These are phyloP conservation scores for Podospora fimiseda DNA, from an alignment of 495 filamentous ascomycete species.

Conservation along the genomic window DNA sequence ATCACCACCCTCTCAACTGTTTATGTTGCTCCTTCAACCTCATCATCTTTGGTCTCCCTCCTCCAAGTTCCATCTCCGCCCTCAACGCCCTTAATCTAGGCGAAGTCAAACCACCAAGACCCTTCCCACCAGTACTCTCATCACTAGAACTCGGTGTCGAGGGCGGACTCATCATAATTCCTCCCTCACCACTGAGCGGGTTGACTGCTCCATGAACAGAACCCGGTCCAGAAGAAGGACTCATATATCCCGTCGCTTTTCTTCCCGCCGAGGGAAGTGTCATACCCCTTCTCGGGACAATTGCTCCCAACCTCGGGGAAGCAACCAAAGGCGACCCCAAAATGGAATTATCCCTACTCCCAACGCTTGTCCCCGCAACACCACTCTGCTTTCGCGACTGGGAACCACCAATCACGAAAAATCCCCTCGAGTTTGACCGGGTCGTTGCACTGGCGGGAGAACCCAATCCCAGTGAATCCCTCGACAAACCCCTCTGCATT, in stretches of 20 bases:
- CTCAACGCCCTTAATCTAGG: background rate
- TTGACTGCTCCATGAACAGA: background rate
- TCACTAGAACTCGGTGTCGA: background rate
- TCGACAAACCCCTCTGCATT: background rate
- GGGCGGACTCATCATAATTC: background rate
- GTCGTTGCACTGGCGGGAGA: background rate
- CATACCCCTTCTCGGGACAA: background rate
- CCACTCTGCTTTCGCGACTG: conserved; percentile 1
- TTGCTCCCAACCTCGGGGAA: background rate
- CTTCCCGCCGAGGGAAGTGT: background rate
- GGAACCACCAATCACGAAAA: background rate
- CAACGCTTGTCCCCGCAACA: conserved; percentile 1
- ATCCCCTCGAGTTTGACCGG: background rate
- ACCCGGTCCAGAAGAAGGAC: background rate
- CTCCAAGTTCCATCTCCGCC: background rate
- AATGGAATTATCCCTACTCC: background rate
- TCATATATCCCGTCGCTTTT: background rate
- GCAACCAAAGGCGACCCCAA: conserved; percentile 2
- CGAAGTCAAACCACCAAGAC: background rate
- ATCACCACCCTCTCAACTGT: too few relatives aligned
- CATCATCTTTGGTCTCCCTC: conserved; percentile 2
- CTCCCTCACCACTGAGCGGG: background rate
- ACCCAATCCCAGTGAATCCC: too few relatives aligned
- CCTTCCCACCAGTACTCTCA: background rate
- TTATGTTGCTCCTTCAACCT: too few relatives aligned